A percentile compares a stretch with the other conserved stretches of the same genome.
phyloP scores from a whole-genome alignment of 352 stramenopile species.

The Globisporangium sylvaticum region DNA sequence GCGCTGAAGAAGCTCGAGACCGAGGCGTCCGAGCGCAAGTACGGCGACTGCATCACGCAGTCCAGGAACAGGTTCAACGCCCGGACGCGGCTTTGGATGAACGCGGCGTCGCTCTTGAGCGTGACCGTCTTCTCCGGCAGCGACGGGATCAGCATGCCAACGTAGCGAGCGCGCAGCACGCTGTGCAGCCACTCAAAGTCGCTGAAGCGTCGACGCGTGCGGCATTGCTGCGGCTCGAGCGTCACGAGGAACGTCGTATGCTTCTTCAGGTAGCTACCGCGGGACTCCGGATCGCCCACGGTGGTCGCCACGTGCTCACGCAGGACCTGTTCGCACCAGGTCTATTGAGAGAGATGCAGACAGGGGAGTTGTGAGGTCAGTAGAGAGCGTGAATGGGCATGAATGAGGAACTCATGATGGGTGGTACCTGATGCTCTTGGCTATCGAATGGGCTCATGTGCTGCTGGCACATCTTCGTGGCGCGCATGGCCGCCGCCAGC shows the following conservation, averaged over 20 bases:
- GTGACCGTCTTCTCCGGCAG: constrained; percentile 60
- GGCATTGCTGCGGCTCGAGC: constrained; percentile 22
- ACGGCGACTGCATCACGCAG: constrained; percentile 51
- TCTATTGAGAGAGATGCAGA: neutral
- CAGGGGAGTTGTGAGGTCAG: too few species aligned
- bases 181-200: constrained; percentile 75
- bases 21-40: constrained; percentile 47
- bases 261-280: constrained; percentile 64
- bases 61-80: constrained; percentile 57
- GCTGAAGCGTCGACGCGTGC: constrained; percentile 59
- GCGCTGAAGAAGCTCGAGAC: constrained; percentile 48
- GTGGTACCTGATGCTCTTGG: constrained; percentile 28
- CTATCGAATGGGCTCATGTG: constrained; percentile 20
- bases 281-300: constrained; percentile 51
- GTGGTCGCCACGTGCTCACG: constrained; percentile 7
- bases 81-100: constrained; percentile 58
- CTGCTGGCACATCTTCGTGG: constrained; percentile 24
- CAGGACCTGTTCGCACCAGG: constrained; percentile 11
- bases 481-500: constrained; percentile 32
- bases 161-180: constrained; percentile 54
- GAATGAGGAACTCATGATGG: too few species aligned
- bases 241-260: constrained; percentile 67
- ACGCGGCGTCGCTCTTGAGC: constrained; percentile 44
- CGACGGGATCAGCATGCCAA: constrained; percentile 61
- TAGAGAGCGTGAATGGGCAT: too few species aligned